Conservation (phyloP, 495 filamentous ascomycete genomes). For the Astrocystis sublimbata region DNA sequence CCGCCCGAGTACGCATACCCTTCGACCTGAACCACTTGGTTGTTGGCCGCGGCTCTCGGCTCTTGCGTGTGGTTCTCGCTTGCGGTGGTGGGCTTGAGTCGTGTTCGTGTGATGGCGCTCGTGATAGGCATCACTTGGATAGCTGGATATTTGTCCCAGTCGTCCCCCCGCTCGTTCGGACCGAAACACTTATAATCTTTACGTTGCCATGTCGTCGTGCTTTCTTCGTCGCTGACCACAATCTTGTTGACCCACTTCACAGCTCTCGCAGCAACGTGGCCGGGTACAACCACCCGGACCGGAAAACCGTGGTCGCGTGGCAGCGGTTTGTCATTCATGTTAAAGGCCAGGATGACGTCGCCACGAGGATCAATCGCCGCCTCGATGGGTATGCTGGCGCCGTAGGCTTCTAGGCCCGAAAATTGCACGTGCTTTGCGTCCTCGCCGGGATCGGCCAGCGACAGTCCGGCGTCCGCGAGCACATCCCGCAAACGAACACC, state of each 20-base stretch:
- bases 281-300: slow-evolving; percentile 61
- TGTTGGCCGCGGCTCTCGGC: slow-evolving; percentile 11
- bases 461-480: slow-evolving; percentile 52
- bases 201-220: slow-evolving; percentile 58
- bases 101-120: slow-evolving; percentile 47
- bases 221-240: slow-evolving; percentile 59
- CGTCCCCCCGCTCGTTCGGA: slow-evolving; percentile 54
- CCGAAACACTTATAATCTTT: slow-evolving; percentile 66
- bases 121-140: slow-evolving; percentile 66
- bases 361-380: slow-evolving; percentile 54
- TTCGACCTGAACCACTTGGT: slow-evolving; percentile 43
- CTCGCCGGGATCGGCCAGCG: slow-evolving; percentile 31
- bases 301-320: slow-evolving; percentile 62
- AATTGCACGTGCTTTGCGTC: slow-evolving; percentile 57
- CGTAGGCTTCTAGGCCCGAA: slow-evolving; percentile 60
- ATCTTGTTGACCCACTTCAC: slow-evolving; percentile 69
- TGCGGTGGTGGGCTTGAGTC: slow-evolving; percentile 11
- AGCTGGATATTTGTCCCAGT: slow-evolving; percentile 56
- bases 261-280: slow-evolving; percentile 59
- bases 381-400: slow-evolving; percentile 58
- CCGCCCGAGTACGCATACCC: slow-evolving; percentile 63
- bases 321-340: slow-evolving; percentile 60
- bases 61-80: not conserved
- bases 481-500: slow-evolving; percentile 60
- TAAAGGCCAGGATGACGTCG: slow-evolving; percentile 62